Conservation (phyloP, 148 eudicot species). For the Gaultheria prostrata region DNA sequence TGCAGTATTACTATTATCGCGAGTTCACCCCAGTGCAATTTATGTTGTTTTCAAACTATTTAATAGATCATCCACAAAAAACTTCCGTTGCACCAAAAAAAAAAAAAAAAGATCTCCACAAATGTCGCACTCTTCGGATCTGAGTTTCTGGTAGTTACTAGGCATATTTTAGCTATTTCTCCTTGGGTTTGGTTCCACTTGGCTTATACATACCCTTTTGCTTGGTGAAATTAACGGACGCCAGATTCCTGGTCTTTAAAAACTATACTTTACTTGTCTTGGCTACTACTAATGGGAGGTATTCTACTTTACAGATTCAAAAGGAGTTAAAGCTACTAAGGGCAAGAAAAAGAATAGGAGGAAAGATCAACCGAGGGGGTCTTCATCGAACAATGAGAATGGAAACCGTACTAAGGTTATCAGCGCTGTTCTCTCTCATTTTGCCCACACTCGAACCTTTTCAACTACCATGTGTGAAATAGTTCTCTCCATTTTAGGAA, state of each 20-base stretch:
- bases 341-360: slow-evolving; percentile 69
- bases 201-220: background rate
- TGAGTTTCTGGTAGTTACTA: no score
- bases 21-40: background rate
- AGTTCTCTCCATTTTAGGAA: slow-evolving; percentile 11
- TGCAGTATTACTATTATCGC: no score
- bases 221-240: background rate
- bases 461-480: slow-evolving; percentile 5
- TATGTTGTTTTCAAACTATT: background rate
- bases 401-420: slow-evolving; percentile 38
- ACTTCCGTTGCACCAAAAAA: no score
- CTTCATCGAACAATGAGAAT: slow-evolving; percentile 35
- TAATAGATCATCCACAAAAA: background rate
- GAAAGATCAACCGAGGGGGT: slow-evolving; percentile 44
- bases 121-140: background rate
- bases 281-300: slow-evolving; percentile 8
- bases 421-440: background rate
- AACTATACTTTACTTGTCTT: background rate
- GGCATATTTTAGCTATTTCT: background rate
- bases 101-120: no score
- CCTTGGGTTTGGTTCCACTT: background rate
- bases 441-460: background rate
- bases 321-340: slow-evolving; percentile 47
- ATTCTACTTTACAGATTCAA: slow-evolving; percentile 45
- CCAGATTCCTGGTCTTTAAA: background rate